A percentile compares a stretch with the other conserved stretches of the same genome.
Evolutionary conservation across 1,284 basidiomycete genomes (phyloP).

Genomic region (Boletellus deceptivus): DNA sequence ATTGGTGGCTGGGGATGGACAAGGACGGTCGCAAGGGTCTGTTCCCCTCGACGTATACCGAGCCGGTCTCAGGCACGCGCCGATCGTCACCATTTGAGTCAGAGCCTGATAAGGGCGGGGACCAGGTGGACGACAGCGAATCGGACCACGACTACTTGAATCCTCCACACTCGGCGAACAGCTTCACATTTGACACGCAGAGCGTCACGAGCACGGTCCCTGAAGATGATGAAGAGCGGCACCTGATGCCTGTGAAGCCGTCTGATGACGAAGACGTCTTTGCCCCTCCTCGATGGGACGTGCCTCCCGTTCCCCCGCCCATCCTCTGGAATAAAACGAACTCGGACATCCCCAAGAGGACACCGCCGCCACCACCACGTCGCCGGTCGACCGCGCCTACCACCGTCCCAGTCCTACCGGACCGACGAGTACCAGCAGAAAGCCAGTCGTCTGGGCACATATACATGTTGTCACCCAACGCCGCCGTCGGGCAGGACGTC

Average conservation of each 20-base stretch:
- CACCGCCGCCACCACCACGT: slow-evolving; percentile 40
- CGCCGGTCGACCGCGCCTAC: slow-evolving; percentile 31
- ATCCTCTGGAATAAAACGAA: slow-evolving; percentile 31
- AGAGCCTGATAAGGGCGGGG: slow-evolving; percentile 1
- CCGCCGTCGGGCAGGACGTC: slow-evolving; percentile 6
- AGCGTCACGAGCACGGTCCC: slow-evolving; percentile 43
- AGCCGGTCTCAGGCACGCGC: slow-evolving; percentile 40
- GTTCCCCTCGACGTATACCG: slow-evolving; percentile 75
- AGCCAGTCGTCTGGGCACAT: slow-evolving; percentile 5
- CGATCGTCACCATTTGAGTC: slow-evolving; percentile 25
- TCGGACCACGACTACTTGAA: slow-evolving; percentile 39
- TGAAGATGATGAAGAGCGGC: slow-evolving; percentile 42
- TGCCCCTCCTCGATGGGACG: slow-evolving; percentile 14
- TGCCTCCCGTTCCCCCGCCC: slow-evolving; percentile 25
- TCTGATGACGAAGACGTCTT: slow-evolving; percentile 20
- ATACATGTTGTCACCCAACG: slow-evolving; percentile 9
- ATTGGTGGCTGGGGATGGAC: slow-evolving; percentile 83
- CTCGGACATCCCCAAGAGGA: slow-evolving; percentile 31
- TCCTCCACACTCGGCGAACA: slow-evolving; percentile 34
- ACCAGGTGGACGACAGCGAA: slow-evolving; percentile 19
- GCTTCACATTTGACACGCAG: slow-evolving; percentile 37
- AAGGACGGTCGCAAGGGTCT: slow-evolving; percentile 62
- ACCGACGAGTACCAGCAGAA: slow-evolving; percentile 18
- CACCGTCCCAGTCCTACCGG: slow-evolving; percentile 20
- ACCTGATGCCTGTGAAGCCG: slow-evolving; percentile 29